Evolutionary conservation across 2,329 filamentous ascomycete species (phyloP).

Genomic region (Phoma sp.): DNA sequence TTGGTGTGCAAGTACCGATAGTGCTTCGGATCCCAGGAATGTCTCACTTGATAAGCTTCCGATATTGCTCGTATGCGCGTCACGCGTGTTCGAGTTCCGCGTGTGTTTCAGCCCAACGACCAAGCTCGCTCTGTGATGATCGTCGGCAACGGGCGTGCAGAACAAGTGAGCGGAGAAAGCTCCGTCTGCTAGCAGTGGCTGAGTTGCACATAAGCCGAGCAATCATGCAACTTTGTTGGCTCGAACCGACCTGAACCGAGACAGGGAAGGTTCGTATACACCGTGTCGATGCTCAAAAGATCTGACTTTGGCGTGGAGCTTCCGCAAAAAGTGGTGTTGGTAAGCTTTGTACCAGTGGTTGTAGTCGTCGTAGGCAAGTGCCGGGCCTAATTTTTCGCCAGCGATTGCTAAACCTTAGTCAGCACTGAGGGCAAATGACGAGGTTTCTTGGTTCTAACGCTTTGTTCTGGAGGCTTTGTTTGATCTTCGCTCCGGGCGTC

Average conservation of each 20-base stretch:
- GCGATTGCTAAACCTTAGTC: slow-evolving; percentile 3
- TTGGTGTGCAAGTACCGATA: background rate
- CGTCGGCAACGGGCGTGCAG: background rate
- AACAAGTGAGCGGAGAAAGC: slow-evolving; percentile 1
- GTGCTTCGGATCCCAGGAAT: background rate
- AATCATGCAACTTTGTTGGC: background rate
- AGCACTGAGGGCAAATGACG: background rate
- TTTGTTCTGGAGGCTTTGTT: background rate
- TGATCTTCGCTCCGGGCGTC: background rate
- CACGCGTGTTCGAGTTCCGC: slow-evolving; percentile 4
- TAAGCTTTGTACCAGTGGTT: background rate
- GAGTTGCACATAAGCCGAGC: background rate
- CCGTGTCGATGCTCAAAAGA: background rate
- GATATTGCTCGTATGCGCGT: slow-evolving; percentile 12
- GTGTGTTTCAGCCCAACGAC: slow-evolving; percentile 10
- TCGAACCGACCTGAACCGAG: background rate
- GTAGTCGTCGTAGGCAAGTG: background rate
- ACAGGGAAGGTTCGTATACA: background rate
- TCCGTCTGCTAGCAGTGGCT: slow-evolving; percentile 1
- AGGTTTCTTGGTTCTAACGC: background rate
- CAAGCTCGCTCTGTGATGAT: slow-evolving; percentile 1
- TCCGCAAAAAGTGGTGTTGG: background rate
- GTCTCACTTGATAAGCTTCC: slow-evolving; percentile 9
- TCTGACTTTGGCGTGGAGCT: background rate
- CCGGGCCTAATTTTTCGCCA: background rate